Evolutionary conservation across 2,329 filamentous ascomycete species (phyloP).

Genomic region (Alternaria angustiovoidea): DNA sequence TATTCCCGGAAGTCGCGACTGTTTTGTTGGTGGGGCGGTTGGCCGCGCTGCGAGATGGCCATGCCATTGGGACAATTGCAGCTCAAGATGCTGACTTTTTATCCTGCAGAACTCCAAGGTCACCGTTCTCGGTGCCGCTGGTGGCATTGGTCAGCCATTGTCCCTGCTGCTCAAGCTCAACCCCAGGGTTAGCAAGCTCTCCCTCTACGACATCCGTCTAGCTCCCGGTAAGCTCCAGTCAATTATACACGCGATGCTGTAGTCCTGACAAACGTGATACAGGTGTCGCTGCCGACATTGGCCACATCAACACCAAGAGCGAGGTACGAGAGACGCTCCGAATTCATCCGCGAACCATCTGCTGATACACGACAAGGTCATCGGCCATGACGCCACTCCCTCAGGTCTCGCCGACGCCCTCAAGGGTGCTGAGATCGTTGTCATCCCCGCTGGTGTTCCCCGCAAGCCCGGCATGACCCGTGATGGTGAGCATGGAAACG

Average conservation of each 20-base stretch:
- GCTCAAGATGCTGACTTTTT: conserved; percentile 31
- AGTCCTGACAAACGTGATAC: conserved; percentile 31
- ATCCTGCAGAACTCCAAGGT: conserved; percentile 87
- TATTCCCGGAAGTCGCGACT: conserved; percentile 24
- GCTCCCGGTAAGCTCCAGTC: conserved; percentile 75
- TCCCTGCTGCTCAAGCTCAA: conserved; percentile 99
- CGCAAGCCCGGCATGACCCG: conserved; percentile 99
- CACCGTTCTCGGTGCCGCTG: conserved; percentile 92
- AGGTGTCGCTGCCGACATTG: conserved; percentile 98
- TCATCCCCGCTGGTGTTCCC: conserved; percentile 98
- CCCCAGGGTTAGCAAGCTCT: conserved; percentile 90
- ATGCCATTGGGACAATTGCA: conserved; percentile 22
- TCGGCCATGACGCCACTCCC: conserved; percentile 82
- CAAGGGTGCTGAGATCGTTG: conserved; percentile 88
- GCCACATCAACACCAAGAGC: conserved; percentile 99
- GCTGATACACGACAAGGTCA: conserved; percentile 65
- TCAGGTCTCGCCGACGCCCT: conserved; percentile 80
- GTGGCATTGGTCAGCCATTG: conserved; percentile 97
- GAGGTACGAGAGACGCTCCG: conserved; percentile 54
- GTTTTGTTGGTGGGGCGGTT: conserved; percentile 29
- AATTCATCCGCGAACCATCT: conserved; percentile 11
- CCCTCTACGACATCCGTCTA: conserved; percentile 96
- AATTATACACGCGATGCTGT: neutral
- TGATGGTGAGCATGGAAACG: conserved; percentile 67
- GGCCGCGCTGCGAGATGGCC: conserved; percentile 14